Percentiles rank a stretch among this genome's conserved stretches.
Conservation (phyloP, 2,329 filamentous ascomycete species). For the Fusarium nisikadoi region DNA sequence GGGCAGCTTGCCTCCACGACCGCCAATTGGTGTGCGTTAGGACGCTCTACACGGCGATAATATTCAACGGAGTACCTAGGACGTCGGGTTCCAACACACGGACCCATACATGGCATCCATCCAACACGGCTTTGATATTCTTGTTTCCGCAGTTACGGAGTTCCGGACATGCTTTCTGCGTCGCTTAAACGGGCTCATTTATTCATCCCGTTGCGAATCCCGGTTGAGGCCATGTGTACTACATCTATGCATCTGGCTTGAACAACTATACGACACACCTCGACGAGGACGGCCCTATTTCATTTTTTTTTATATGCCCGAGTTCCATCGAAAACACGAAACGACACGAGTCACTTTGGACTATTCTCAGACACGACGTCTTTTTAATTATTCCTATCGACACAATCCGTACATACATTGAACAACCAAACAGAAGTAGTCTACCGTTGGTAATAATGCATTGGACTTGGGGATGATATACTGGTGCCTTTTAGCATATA, state of each 20-base stretch:
- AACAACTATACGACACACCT: conserved; percentile 37
- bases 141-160: conserved; percentile 15
- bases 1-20: conserved; percentile 78
- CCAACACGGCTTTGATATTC: conserved; percentile 5
- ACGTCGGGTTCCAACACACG: background rate
- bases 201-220: conserved; percentile 1
- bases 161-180: conserved; percentile 6
- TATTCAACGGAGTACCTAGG: background rate
- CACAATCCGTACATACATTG: conserved; percentile 51
- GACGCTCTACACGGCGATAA: background rate
- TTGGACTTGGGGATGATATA: conserved; percentile 52
- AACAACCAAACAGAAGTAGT: conserved; percentile 46
- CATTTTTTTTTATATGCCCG: conserved; percentile 39
- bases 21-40: conserved; percentile 66
- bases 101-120: background rate
- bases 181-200: background rate
- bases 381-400: conserved; percentile 45
- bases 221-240: conserved; percentile 9
- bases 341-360: conserved; percentile 47
- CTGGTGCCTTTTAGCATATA: conserved; percentile 47
- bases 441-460: conserved; percentile 61
- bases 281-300: conserved; percentile 36
- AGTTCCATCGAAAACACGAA: conserved; percentile 41
- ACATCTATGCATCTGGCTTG: conserved; percentile 18
- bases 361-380: conserved; percentile 46